Conservation (phyloP, 148 eudicot genomes). For the Spergularia bocconei region DNA sequence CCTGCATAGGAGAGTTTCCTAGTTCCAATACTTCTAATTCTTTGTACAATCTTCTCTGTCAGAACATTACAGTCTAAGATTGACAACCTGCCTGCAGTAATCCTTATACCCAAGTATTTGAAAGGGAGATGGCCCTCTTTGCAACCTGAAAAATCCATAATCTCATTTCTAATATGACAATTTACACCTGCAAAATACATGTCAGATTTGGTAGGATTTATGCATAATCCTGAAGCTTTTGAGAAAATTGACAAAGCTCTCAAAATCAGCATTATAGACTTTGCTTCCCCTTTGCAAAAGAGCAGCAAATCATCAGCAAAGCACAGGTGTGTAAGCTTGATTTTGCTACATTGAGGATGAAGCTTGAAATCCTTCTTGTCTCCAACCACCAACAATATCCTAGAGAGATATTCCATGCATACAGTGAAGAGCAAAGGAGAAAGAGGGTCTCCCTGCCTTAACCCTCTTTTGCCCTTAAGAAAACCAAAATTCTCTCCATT, state of each 20-base stretch:
- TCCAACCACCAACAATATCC: neutral
- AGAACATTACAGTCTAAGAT: no score
- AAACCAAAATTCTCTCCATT: no score
- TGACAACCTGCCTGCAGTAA: no score
- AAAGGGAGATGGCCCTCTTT: no score
- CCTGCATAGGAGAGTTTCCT: no score
- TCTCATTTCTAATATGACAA: no score
- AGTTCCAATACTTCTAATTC: no score
- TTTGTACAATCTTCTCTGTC: no score
- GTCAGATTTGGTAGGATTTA: neutral
- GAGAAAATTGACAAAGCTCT: neutral
- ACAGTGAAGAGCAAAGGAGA: neutral
- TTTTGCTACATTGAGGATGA: neutral
- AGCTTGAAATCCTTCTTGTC: neutral
- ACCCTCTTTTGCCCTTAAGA: neutral
- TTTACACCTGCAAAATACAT: neutral
- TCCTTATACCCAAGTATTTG: no score
- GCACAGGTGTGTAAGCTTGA: neutral
- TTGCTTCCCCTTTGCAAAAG: neutral
- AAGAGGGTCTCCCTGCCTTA: neutral
- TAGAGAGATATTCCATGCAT: neutral
- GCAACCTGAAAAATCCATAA: no score
- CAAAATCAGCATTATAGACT: neutral
- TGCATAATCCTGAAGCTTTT: neutral
- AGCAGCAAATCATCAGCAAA: neutral